Evolutionary conservation across 2,329 filamentous ascomycete genomes (phyloP).

Genomic region (Cytospora paraplurivora): DNA sequence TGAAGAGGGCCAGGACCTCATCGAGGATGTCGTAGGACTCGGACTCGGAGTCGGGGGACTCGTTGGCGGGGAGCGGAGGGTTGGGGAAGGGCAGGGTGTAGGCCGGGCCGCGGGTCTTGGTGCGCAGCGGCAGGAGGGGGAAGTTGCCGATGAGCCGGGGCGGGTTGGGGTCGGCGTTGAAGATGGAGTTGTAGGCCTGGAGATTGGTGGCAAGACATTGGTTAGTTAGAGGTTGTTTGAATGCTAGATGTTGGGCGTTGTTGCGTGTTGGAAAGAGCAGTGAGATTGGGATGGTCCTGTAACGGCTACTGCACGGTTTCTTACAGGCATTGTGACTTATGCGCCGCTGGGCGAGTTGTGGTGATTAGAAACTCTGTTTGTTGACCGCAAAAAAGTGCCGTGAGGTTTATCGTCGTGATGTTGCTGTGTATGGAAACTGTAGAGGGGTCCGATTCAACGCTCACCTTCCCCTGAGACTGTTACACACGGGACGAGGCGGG

Average conservation of each 20-base stretch:
- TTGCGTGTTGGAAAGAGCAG: not conserved
- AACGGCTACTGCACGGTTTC: not conserved
- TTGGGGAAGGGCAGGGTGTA: conserved; percentile 72
- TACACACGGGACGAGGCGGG: not conserved
- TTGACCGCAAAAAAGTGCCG: not conserved
- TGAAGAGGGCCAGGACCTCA: conserved; percentile 89
- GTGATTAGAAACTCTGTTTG: conserved; percentile 23
- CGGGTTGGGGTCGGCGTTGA: conserved; percentile 75
- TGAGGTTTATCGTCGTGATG: conserved; percentile 3
- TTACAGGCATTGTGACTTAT: conserved; percentile 32
- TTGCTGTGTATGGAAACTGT: not conserved
- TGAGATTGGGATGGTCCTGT: not conserved
- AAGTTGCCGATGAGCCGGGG: conserved; percentile 79
- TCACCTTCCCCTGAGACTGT: conserved; percentile 14
- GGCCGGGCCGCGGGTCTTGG: conserved; percentile 91
- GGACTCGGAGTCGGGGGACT: conserved; percentile 77
- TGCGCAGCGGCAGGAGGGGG: conserved; percentile 90
- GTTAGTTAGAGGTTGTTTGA: conserved; percentile 9
- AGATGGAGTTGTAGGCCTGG: conserved; percentile 97
- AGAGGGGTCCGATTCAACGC: conserved; percentile 18
- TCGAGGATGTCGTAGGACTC: conserved; percentile 97
- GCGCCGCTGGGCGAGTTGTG: conserved; percentile 27
- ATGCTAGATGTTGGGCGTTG: not conserved
- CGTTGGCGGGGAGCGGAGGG: conserved; percentile 58
- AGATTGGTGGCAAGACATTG: conserved; percentile 29